Evolutionary conservation across 768 basidiomycete species (phyloP), one percentile per base, ranked within the genome.

Genomic region (Lactarius sanguifluus): DNA sequence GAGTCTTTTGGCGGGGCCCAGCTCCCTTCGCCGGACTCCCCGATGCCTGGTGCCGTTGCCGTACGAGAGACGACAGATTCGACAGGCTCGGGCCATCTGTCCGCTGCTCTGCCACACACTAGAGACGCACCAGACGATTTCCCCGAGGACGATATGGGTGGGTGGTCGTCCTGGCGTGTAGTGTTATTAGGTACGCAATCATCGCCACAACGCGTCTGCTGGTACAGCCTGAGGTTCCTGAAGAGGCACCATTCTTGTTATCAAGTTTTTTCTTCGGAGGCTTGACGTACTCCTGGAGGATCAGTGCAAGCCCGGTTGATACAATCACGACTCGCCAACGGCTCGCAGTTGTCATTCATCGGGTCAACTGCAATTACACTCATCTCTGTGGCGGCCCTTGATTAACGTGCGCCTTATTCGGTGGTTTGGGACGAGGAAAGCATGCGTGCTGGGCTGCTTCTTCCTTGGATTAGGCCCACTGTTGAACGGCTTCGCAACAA

Each of bases 71-170:
- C 30, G 28, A 30, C 30, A 20, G 18, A 55, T 9, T 18, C 15
- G 54, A 56, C 9, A 12, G 32, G 32, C 6, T 56, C 30, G 16
- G 8, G 30, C 10, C 54, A 56, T 18, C 30, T 9, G 18, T 20
- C 54, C 10, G 1, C 20, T 18, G 6, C 30, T 32, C 32, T 32
- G 47, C 23, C 47, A 50, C 23, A 25, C 5, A 23, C 47, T 50
- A 50, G 47, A 50, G 47, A 50, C 1, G 54, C 32, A 20, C 54
- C n/a, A 25, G 57, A 58, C 15, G 57, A 58, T 13, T 58, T 72
- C 13, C 76, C 75, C 8, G 76, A 77, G 28, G 74, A 76, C 5
- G 75, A 74, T 76, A 76, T 40, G 76, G 74, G 25, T 78, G 76
- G 75, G 72, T 74, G 2, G 71, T 77, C 16, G 72, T 77, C 45